Evolutionary conservation across 495 filamentous ascomycete species (phyloP).

Genomic region (Amorphotheca resinae): DNA sequence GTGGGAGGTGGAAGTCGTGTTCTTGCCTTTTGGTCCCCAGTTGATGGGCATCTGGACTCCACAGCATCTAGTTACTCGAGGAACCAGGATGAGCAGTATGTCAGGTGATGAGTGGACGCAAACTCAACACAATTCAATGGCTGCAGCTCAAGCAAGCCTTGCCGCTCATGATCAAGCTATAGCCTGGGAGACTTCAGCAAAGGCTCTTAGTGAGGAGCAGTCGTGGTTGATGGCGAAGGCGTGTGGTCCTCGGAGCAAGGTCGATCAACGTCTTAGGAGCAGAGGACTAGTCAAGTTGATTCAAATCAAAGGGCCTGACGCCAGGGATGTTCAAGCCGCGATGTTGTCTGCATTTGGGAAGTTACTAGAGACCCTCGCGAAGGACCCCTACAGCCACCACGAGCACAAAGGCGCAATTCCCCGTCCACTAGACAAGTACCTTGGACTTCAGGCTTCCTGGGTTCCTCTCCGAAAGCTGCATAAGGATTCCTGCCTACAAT

Average conservation of each 20-base stretch:
- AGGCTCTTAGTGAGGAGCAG: constrained; percentile 21
- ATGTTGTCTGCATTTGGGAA: constrained; percentile 45
- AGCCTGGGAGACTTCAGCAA: constrained; percentile 33
- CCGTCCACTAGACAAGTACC: constrained; percentile 19
- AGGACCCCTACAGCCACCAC: constrained; percentile 12
- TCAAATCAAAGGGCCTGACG: constrained; percentile 41
- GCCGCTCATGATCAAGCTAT: constrained; percentile 23
- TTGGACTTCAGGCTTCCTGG: constrained; percentile 44
- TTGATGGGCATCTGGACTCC: constrained; percentile 50
- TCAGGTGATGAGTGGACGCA: constrained; percentile 46
- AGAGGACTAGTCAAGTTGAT: constrained; percentile 53
- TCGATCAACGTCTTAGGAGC: constrained; percentile 50
- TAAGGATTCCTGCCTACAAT: constrained; percentile 52
- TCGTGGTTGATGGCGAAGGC: constrained; percentile 35
- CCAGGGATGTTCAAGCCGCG: constrained; percentile 46
- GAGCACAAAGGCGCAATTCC: constrained; percentile 12
- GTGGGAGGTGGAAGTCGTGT: constrained; percentile 56
- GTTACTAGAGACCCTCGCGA: constrained; percentile 29
- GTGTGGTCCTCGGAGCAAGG: constrained; percentile 37
- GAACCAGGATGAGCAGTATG: constrained; percentile 25
- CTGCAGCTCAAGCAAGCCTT: constrained; percentile 26
- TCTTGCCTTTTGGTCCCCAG: constrained; percentile 48
- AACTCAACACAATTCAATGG: constrained; percentile 32
- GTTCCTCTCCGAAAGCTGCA: constrained; percentile 58
- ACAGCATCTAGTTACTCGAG: constrained; percentile 33